phyloP scores from a whole-genome alignment of 2,329 filamentous ascomycete species.

The Clonostachys rhizophaga region DNA sequence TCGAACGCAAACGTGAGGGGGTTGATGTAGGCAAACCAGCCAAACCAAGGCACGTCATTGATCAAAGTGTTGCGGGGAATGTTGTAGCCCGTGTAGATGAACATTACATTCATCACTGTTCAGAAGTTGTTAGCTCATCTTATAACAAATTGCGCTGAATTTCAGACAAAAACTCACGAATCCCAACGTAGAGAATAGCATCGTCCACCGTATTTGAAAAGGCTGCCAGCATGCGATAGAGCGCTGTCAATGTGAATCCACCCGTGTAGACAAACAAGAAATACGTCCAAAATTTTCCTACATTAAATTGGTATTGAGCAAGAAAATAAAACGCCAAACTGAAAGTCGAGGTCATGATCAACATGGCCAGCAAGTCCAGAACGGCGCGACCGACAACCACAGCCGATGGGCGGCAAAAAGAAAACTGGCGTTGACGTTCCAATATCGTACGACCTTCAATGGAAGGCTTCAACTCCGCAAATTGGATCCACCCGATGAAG shows the following conservation, averaged over 20 bases:
- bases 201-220: slow-evolving; percentile 56
- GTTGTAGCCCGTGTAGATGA: slow-evolving; percentile 63
- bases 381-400: slow-evolving; percentile 51
- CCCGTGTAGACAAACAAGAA: slow-evolving; percentile 55
- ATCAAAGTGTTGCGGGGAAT: slow-evolving; percentile 51
- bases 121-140: too few relatives aligned
- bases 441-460: slow-evolving; percentile 64
- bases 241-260: slow-evolving; percentile 47
- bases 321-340: slow-evolving; percentile 72
- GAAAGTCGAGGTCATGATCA: slow-evolving; percentile 61
- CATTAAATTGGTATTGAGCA: slow-evolving; percentile 60
- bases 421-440: slow-evolving; percentile 38
- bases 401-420: slow-evolving; percentile 47
- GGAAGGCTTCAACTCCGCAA: slow-evolving; percentile 74
- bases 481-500: slow-evolving; percentile 60
- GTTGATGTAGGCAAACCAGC: slow-evolving; percentile 62
- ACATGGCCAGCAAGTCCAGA: slow-evolving; percentile 54
- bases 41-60: slow-evolving; percentile 62
- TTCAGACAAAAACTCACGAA: slow-evolving; percentile 11
- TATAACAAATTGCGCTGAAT: too few relatives aligned
- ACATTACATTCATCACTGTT: slow-evolving; percentile 50
- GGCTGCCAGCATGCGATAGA: slow-evolving; percentile 54
- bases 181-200: slow-evolving; percentile 52
- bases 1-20: slow-evolving; percentile 64
- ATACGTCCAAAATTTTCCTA: slow-evolving; percentile 64